Percentiles rank a stretch among this genome's conserved stretches.
These are phyloP conservation scores for Trichophyton verrucosum DNA, from an alignment of 2,329 filamentous ascomycete genomes.

Conservation along the genomic window DNA sequence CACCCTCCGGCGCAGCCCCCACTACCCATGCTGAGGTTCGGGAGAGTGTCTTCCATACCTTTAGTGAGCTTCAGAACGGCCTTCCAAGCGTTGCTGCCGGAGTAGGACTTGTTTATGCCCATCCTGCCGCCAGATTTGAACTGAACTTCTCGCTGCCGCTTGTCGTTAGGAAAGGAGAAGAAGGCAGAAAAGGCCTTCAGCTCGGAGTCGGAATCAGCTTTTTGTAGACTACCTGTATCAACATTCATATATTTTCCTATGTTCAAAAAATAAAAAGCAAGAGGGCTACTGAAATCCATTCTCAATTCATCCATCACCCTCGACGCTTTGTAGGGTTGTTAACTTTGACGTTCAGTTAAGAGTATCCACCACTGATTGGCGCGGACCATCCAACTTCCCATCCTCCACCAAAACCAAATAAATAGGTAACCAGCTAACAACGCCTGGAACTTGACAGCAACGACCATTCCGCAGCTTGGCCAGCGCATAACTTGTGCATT, in stretches of 20 bases:
- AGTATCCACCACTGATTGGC: neutral
- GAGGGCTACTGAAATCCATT: neutral
- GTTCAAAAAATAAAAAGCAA: neutral
- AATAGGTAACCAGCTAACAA: neutral
- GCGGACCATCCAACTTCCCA: neutral
- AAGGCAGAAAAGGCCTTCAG: slow-evolving; percentile 79
- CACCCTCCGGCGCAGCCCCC: slow-evolving; percentile 35
- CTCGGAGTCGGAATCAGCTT: slow-evolving; percentile 97
- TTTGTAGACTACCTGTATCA: slow-evolving; percentile 44
- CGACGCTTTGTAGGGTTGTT: neutral
- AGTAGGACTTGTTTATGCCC: slow-evolving; percentile 84
- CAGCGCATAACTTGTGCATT: neutral
- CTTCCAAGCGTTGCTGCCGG: slow-evolving; percentile 78
- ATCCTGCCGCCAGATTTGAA: slow-evolving; percentile 86
- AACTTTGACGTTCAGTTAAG: neutral
- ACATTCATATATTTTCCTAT: neutral
- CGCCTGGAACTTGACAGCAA: neutral
- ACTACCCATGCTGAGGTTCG: slow-evolving; percentile 38
- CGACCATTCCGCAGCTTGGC: neutral
- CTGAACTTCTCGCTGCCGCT: slow-evolving; percentile 88
- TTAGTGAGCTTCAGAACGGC: slow-evolving; percentile 59
- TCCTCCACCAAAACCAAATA: neutral
- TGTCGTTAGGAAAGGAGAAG: slow-evolving; percentile 68
- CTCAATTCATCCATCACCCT: neutral
- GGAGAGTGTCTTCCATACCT: slow-evolving; percentile 41